These are phyloP conservation scores for Botrytis fragariae DNA, from an alignment of 2,329 filamentous ascomycete genomes.

Conservation along the genomic window DNA sequence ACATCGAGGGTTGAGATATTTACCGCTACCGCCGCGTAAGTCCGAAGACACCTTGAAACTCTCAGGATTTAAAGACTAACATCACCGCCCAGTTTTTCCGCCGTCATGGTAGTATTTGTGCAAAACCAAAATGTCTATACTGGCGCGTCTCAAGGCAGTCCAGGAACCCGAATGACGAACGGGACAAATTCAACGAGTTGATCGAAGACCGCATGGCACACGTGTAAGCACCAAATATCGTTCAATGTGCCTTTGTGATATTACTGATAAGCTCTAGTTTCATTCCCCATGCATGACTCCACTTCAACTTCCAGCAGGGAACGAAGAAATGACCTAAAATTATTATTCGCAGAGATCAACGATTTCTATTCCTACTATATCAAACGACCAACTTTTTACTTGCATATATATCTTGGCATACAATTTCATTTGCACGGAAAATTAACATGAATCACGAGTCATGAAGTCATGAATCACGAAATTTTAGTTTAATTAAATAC, in stretches of 20 bases:
- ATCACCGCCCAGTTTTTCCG: conserved; percentile 23
- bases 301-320: neutral
- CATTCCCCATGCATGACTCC: neutral
- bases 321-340: neutral
- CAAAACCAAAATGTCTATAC: conserved; percentile 24
- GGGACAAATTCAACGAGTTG: neutral
- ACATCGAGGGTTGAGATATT: conserved; percentile 29
- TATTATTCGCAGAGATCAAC: neutral
- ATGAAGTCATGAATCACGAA: neutral
- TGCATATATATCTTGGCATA: neutral
- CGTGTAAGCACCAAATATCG: neutral
- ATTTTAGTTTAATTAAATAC: too few relatives aligned
- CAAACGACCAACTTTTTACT: too few relatives aligned
- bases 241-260: too few relatives aligned
- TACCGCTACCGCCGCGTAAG: conserved; percentile 33
- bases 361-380: neutral
- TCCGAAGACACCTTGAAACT: neutral
- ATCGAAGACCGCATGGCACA: neutral
- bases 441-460: neutral
- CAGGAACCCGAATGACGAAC: neutral
- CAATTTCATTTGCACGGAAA: neutral
- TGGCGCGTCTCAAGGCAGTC: neutral
- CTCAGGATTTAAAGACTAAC: neutral
- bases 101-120: conserved; percentile 29
- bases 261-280: neutral